A percentile compares a stretch with the other conserved stretches of the same genome.
Conservation (phyloP, 257 asterid genomes). For the Plectranthus barbatus region DNA sequence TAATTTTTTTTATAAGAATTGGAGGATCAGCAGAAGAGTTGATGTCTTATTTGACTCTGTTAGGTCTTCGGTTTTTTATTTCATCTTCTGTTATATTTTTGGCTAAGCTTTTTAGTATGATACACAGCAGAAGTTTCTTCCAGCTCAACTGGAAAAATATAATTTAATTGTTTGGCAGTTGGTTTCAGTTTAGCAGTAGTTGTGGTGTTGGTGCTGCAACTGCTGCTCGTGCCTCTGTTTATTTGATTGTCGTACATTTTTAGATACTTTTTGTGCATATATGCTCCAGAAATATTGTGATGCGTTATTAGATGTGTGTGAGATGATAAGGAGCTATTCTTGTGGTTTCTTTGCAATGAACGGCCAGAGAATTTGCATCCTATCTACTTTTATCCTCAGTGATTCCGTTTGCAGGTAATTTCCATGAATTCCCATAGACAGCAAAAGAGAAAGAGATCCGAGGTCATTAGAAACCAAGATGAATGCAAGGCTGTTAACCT, state of each 20-base stretch:
- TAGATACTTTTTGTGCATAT: background rate
- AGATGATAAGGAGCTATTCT: background rate
- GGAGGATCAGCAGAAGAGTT: background rate
- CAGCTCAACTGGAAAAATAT: background rate
- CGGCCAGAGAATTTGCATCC: background rate
- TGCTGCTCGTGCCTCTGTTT: background rate
- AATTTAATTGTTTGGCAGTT: background rate
- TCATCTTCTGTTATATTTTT: background rate
- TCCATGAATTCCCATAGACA: conserved; percentile 32
- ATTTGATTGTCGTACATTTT: background rate
- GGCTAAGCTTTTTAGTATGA: background rate
- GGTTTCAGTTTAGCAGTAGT: background rate
- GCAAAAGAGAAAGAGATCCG: conserved; percentile 33
- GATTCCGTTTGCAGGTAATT: conserved; percentile 16
- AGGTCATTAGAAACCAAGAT: conserved; percentile 20
- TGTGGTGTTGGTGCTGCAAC: background rate
- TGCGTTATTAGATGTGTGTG: background rate
- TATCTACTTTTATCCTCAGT: background rate
- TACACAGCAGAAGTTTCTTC: background rate
- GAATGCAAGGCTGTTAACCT: conserved; percentile 10
- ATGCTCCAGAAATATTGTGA: background rate
- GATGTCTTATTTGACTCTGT: background rate
- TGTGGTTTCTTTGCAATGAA: background rate
- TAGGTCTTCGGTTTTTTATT: background rate
- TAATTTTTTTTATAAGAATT: background rate